phyloP scores from a whole-genome alignment of 352 stramenopile species.

The Hyaloperonospora brassicae region DNA sequence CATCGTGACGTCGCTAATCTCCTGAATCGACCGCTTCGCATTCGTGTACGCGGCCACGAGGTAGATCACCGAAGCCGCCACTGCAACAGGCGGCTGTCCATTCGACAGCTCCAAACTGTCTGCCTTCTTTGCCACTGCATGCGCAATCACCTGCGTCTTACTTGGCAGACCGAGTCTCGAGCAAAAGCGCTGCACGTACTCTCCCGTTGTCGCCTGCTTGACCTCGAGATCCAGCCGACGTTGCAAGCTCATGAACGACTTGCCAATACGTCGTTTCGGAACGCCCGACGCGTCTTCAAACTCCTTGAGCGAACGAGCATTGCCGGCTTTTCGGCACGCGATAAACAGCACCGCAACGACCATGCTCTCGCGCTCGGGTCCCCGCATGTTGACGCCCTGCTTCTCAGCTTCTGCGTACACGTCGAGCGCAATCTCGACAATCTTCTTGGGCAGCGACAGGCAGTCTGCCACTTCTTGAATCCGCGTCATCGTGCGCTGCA shows the following conservation, averaged over 20 bases:
- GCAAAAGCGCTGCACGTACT: slow-evolving; percentile 74
- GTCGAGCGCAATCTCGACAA: slow-evolving; percentile 64
- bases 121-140: slow-evolving; percentile 68
- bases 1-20: slow-evolving; percentile 77
- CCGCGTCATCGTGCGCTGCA: slow-evolving; percentile 56
- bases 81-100: slow-evolving; percentile 60
- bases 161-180: slow-evolving; percentile 59
- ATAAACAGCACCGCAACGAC: slow-evolving; percentile 62
- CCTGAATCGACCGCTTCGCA: slow-evolving; percentile 68
- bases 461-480: slow-evolving; percentile 65
- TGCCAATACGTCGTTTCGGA: slow-evolving; percentile 68
- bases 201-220: slow-evolving; percentile 56
- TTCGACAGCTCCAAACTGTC: slow-evolving; percentile 54
- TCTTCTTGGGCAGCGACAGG: slow-evolving; percentile 57
- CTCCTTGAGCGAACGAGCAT: slow-evolving; percentile 66
- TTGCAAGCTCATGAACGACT: slow-evolving; percentile 66
- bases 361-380: slow-evolving; percentile 61
- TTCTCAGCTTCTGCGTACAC: slow-evolving; percentile 63
- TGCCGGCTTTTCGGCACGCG: slow-evolving; percentile 55
- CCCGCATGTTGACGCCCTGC: slow-evolving; percentile 53
- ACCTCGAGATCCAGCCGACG: slow-evolving; percentile 53
- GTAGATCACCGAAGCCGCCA: slow-evolving; percentile 75
- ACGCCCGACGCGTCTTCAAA: slow-evolving; percentile 67
- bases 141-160: slow-evolving; percentile 72
- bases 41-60: slow-evolving; percentile 77